These are phyloP conservation scores for Cryptosporidium bovis DNA, from an alignment of 169 alveolate genomes.

Conservation along the genomic window DNA sequence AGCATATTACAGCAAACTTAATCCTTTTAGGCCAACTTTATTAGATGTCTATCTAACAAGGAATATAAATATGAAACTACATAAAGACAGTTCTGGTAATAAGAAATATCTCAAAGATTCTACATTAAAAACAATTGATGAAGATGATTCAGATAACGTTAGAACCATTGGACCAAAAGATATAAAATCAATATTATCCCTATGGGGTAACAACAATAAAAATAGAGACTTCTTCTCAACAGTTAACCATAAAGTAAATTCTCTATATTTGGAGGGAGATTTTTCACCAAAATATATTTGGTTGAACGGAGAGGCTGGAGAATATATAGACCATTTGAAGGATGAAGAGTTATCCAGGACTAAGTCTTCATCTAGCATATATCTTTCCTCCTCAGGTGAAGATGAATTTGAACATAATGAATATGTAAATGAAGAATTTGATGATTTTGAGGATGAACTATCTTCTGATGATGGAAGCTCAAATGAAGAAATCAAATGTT, in stretches of 20 bases:
- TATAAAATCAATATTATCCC: constrained; percentile 28
- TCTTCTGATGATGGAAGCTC: constrained; percentile 32
- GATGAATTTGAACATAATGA: constrained; percentile 45
- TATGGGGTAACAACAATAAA: constrained; percentile 37
- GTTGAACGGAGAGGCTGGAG: constrained; percentile 71
- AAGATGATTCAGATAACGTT: not conserved
- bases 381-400: constrained; percentile 58
- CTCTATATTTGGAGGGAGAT: constrained; percentile 65
- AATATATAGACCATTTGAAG: not conserved
- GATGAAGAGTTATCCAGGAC: not conserved
- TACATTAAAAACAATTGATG: not conserved
- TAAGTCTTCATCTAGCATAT: constrained; percentile 40
- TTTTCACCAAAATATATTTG: constrained; percentile 65
- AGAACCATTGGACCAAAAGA: constrained; percentile 65
- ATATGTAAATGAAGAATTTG: not conserved
- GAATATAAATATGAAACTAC: constrained; percentile 29
- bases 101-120: not conserved
- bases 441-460: constrained; percentile 8
- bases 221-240: not conserved
- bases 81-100: constrained; percentile 8
- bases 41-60: constrained; percentile 64
- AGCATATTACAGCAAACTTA: constrained; percentile 9
- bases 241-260: constrained; percentile 4
- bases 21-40: constrained; percentile 69
- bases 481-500: constrained; percentile 53